Conservation (phyloP, 208 protist genomes). For the Endotrypanum monterogeii region DNA sequence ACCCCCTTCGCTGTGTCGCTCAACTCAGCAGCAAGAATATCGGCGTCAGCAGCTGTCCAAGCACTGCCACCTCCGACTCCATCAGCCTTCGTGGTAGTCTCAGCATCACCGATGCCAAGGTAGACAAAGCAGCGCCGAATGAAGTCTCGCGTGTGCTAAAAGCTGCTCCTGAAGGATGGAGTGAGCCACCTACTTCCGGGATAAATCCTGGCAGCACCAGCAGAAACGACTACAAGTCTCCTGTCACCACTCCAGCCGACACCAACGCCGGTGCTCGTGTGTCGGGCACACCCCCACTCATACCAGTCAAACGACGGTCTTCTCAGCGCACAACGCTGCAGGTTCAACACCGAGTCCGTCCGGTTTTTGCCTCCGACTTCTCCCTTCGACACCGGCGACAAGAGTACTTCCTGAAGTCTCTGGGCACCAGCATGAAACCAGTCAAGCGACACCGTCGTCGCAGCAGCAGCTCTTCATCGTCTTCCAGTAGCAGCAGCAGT, state of each 20-base stretch:
- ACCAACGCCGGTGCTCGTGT: neutral
- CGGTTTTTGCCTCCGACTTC: constrained; percentile 19
- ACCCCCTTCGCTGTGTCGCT: constrained; percentile 15
- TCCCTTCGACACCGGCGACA: constrained; percentile 25
- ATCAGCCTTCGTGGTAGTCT: neutral
- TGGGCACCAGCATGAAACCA: constrained; percentile 19
- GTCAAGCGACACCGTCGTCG: constrained; percentile 23
- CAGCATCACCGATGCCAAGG: neutral
- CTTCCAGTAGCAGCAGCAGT: constrained; percentile 4
- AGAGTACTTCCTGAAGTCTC: constrained; percentile 31
- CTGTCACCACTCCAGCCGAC: neutral
- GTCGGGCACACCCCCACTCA: neutral
- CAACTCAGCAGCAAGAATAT: neutral
- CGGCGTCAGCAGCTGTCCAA: neutral
- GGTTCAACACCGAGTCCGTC: constrained; percentile 18
- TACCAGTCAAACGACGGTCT: neutral
- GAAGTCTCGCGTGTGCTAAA: neutral
- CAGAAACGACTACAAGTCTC: neutral
- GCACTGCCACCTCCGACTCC: neutral
- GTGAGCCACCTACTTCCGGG: neutral
- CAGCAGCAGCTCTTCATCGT: constrained; percentile 9
- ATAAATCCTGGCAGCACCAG: neutral
- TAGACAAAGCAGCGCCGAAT: neutral
- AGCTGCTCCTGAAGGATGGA: neutral
- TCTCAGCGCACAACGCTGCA: constrained; percentile 19